These are phyloP conservation scores for Pichia inconspicua DNA, from an alignment of 1,139 yeast genomes.

Conservation along the genomic window DNA sequence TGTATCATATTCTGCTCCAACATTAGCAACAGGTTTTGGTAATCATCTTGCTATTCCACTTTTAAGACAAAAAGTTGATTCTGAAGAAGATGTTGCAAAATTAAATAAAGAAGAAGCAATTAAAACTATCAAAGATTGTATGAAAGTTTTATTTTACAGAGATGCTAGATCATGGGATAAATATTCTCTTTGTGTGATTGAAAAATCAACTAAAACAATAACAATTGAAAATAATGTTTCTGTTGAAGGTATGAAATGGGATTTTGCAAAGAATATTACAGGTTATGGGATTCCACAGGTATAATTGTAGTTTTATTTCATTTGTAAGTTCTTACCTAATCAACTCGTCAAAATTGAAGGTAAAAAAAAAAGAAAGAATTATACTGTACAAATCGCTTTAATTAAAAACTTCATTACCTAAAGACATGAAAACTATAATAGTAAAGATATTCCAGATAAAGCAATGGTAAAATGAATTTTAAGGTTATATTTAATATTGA, in stretches of 20 bases:
- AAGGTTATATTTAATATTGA: conserved; percentile 32
- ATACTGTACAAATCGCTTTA: neutral
- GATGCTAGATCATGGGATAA: conserved; percentile 92
- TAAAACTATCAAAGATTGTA: conserved; percentile 66
- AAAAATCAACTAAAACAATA: conserved; percentile 49
- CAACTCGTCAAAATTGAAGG: too few species aligned
- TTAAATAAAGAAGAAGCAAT: conserved; percentile 72
- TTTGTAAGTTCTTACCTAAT: neutral
- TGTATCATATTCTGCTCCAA: conserved; percentile 80
- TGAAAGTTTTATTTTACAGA: conserved; percentile 92
- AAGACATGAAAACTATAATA: conserved; percentile 12
- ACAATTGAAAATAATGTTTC: conserved; percentile 57
- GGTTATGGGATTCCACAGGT: conserved; percentile 63
- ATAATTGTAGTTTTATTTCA: conserved; percentile 6
- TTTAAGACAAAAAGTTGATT: conserved; percentile 74
- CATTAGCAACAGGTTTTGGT: conserved; percentile 95
- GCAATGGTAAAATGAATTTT: conserved; percentile 44
- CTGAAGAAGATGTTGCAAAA: conserved; percentile 61
- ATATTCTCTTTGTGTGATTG: conserved; percentile 73
- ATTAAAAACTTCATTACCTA: too few species aligned
- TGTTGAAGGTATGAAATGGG: conserved; percentile 81
- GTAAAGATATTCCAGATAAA: conserved; percentile 41
- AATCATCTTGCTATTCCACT: conserved; percentile 90
- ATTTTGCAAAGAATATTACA: conserved; percentile 75
- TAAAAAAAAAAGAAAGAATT: neutral